Evolutionary conservation across 129 eudicot genomes (phyloP).

Genomic region (Tanacetum coccineum): DNA sequence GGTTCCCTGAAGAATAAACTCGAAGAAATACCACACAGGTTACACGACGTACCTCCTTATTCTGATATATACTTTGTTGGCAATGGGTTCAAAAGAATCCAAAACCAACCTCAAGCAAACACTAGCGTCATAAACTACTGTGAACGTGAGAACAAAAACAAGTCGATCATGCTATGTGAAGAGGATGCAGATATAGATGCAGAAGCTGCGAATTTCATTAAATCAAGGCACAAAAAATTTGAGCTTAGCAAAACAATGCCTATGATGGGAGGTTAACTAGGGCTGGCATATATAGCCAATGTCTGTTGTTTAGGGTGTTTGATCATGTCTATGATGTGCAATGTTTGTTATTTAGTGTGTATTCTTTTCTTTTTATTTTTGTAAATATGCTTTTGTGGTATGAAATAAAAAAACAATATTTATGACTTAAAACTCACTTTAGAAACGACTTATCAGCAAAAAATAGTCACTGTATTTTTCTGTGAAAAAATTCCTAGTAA

Average conservation of each 20-base stretch:
- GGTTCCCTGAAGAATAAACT: slow-evolving; percentile 16
- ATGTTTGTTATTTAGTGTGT: background rate
- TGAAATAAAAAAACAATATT: background rate
- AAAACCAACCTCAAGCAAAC: slow-evolving; percentile 16
- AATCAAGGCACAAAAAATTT: slow-evolving; percentile 42
- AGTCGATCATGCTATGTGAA: background rate
- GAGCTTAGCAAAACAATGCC: slow-evolving; percentile 41
- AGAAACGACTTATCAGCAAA: background rate
- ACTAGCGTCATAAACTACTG: slow-evolving; percentile 11
- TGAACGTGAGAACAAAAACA: background rate
- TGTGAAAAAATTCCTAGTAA: too few relatives aligned
- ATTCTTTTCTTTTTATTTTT: background rate
- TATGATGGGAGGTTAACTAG: slow-evolving; percentile 25
- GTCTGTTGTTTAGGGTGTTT: background rate
- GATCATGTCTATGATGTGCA: background rate
- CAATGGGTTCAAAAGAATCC: slow-evolving; percentile 18
- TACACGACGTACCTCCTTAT: slow-evolving; percentile 39
- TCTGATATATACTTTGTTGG: slow-evolving; percentile 26
- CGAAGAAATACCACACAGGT: slow-evolving; percentile 31
- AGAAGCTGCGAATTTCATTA: slow-evolving; percentile 54
- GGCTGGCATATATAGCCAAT: background rate
- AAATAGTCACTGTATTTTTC: background rate
- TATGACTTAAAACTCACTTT: background rate
- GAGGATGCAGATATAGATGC: slow-evolving; percentile 48
- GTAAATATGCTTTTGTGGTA: slow-evolving; percentile 5